Base-by-base conservation (phyloP, 208 protist species). In the Acanthamoeba polyphaga region DNA sequence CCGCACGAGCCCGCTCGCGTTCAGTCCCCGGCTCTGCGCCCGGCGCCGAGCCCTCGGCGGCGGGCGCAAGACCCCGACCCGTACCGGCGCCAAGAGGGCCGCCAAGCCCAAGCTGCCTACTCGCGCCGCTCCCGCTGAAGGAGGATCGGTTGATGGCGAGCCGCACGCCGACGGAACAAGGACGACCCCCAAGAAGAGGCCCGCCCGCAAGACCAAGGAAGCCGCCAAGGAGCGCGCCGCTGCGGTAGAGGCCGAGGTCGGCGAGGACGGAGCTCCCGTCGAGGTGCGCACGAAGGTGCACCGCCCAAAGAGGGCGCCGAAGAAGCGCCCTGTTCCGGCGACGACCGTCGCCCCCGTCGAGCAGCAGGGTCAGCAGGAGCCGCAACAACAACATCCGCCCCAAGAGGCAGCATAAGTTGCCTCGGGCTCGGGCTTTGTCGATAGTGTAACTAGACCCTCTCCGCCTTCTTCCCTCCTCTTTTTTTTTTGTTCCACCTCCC, bases 251-350 rank as follows among this genome's bases (percentile, higher is more conserved):
- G 80, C 51, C n/a, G 49, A 49, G 9, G 78, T 38, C n/a, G 64
- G 27, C 9, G 80, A 66, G 13, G 80, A 43, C 29, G 80, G 51
- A 12, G 80, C 51, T 15, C 80, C 80, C 7, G 53, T 38, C 4
- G 80, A 89, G 51, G 80, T 89, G 46, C 80, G 80, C 53, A 89
- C 80, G 24, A 60, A 43, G 51, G 80, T 89, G 53, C 80, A 89
- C 29, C 80, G 80, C 27, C 80, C 80, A 0, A 89, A 89, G 80
- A 29, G 80, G n/a, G 5, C 29, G 51, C 53, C 53, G 2, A 89
- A 89, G 27, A 68, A 68, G 62, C 62, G 27, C 27, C 62, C 62
- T 29, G 62, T 29, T 68, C 1, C 62, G 6, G 49, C 49, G 0
- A 15, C 13, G 13, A 5, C 62, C 27, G 19, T 24, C 62, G 62